These are phyloP conservation scores for Chaetomium globosum DNA, from an alignment of 2,329 filamentous ascomycete species.

Conservation along the genomic window DNA sequence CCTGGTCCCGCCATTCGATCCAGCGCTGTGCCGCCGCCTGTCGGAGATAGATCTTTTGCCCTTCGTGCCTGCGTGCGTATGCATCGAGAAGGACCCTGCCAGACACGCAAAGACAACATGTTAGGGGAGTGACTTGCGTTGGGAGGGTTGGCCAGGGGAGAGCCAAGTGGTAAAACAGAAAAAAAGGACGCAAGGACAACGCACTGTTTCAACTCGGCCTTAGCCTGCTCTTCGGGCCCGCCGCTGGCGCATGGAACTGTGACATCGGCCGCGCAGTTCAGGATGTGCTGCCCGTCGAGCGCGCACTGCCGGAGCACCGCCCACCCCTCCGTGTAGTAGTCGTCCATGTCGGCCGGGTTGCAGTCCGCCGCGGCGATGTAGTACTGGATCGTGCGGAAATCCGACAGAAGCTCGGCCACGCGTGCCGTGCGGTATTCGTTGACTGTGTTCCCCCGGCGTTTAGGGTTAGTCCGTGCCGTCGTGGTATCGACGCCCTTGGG, in stretches of 20 bases:
- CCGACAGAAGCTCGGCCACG: conserved; percentile 63
- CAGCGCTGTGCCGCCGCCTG: conserved; percentile 63
- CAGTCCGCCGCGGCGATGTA: conserved; percentile 61
- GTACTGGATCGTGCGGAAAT: conserved; percentile 65
- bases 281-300: conserved; percentile 65
- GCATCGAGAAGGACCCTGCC: conserved; percentile 61
- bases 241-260: conserved; percentile 57
- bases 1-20: conserved; percentile 56
- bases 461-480: conserved; percentile 2
- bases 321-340: conserved; percentile 68
- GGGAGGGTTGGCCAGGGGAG: background rate
- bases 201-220: conserved; percentile 65
- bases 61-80: conserved; percentile 63
- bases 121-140: background rate
- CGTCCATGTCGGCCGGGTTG: conserved; percentile 57
- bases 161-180: background rate
- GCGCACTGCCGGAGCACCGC: conserved; percentile 63
- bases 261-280: conserved; percentile 66
- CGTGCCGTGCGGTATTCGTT: conserved; percentile 62
- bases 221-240: conserved; percentile 61
- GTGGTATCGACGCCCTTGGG: conserved; percentile 1
- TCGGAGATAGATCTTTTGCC: conserved; percentile 65
- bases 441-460: conserved; percentile 46
- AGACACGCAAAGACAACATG: background rate
- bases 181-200: conserved; percentile 39